A percentile compares a stretch with the other conserved stretches of the same genome.
These are phyloP conservation scores for Coemansia sp. DNA, from an alignment of 192 early-diverging fungal species.

Conservation along the genomic window DNA sequence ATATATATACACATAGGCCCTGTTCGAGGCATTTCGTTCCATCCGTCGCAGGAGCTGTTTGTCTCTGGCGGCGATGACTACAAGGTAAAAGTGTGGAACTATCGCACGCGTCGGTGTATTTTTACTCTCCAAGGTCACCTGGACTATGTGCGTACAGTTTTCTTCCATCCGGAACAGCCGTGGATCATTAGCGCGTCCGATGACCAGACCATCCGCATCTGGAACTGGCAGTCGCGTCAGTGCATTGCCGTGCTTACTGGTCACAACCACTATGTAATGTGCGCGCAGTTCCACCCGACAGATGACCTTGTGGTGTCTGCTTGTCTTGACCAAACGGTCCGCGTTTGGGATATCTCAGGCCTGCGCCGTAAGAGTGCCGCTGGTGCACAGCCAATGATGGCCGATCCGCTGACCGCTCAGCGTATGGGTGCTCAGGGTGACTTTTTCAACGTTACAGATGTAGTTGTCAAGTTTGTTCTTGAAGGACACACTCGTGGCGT, in stretches of 20 bases:
- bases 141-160: slow-evolving; percentile 96
- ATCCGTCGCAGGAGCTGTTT: slow-evolving; percentile 94
- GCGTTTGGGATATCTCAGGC: slow-evolving; percentile 99
- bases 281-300: slow-evolving; percentile 96
- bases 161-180: slow-evolving; percentile 96
- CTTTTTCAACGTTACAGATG: slow-evolving; percentile 95
- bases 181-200: slow-evolving; percentile 98
- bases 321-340: slow-evolving; percentile 93
- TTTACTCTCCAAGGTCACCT: slow-evolving; percentile 98
- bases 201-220: slow-evolving; percentile 99
- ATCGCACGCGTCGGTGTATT: slow-evolving; percentile 92
- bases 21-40: slow-evolving; percentile 95
- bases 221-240: slow-evolving; percentile 99
- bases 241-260: slow-evolving; percentile 97
- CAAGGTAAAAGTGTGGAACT: slow-evolving; percentile 99
- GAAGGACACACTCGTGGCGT: slow-evolving; percentile 97
- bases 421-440: slow-evolving; percentile 75
- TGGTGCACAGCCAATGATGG: slow-evolving; percentile 47
- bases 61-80: slow-evolving; percentile 99
- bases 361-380: slow-evolving; percentile 56
- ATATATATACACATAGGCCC: slow-evolving; percentile 66
- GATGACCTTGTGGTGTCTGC: slow-evolving; percentile 96
- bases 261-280: slow-evolving; percentile 99
- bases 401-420: slow-evolving; percentile 41
- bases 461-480: slow-evolving; percentile 95